These are phyloP conservation scores for Cladosporium sphaerospermum DNA, from an alignment of 2,329 filamentous ascomycete species.

Conservation along the genomic window DNA sequence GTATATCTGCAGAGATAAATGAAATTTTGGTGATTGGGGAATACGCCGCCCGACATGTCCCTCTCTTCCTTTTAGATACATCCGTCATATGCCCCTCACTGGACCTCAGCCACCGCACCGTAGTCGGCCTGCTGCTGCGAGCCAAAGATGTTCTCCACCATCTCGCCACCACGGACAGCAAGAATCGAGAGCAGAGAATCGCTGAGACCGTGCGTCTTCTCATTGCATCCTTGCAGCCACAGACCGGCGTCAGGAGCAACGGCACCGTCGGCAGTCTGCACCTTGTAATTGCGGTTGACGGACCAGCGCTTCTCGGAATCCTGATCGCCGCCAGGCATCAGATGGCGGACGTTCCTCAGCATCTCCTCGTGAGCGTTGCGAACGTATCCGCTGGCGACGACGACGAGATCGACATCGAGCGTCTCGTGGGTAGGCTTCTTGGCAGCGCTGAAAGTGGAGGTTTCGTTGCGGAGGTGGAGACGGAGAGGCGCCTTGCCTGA, in stretches of 20 bases:
- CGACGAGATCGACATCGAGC: constrained; percentile 70
- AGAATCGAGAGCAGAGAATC: constrained; percentile 34
- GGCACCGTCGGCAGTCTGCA: constrained; percentile 61
- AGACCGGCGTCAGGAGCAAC: constrained; percentile 71
- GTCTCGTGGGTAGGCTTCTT: constrained; percentile 46
- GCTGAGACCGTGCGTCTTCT: constrained; percentile 78
- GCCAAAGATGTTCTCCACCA: constrained; percentile 34
- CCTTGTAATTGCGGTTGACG: constrained; percentile 71
- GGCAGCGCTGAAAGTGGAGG: constrained; percentile 38
- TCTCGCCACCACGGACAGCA: constrained; percentile 31
- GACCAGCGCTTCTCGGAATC: constrained; percentile 44
- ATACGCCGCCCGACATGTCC: too few species aligned
- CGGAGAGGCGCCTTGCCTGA: constrained; percentile 45
- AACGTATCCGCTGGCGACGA: constrained; percentile 82
- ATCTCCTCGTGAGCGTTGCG: constrained; percentile 73
- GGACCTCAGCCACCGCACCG: neutral
- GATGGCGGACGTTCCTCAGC: constrained; percentile 57
- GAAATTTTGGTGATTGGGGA: too few species aligned
- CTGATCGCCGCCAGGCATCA: constrained; percentile 55
- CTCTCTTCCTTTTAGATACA: too few species aligned
- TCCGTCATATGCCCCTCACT: neutral
- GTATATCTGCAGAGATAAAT: neutral
- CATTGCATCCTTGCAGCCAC: constrained; percentile 91
- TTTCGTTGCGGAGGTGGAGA: constrained; percentile 53
- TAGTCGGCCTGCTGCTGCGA: neutral